These are phyloP conservation scores for Trebouxia sp. DNA, from an alignment of 139 green algal species.

Conservation along the genomic window DNA sequence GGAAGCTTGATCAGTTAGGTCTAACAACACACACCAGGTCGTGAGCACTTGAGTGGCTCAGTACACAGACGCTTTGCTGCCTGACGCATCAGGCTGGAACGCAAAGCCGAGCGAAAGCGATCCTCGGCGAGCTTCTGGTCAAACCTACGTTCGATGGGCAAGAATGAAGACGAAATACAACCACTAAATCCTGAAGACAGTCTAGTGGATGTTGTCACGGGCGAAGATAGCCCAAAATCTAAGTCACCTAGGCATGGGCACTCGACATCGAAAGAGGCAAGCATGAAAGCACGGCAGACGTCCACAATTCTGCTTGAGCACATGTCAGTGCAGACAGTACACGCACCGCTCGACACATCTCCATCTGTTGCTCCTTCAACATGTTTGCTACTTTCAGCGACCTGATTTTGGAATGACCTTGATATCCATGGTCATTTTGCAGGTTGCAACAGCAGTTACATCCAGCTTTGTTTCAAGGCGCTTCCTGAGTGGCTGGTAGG, in stretches of 20 bases:
- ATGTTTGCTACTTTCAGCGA: too few relatives aligned
- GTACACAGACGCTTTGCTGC: neutral
- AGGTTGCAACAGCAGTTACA: constrained; percentile 11
- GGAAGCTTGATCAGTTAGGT: too few relatives aligned
- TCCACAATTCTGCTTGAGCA: neutral
- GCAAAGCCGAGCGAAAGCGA: neutral
- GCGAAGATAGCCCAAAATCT: neutral
- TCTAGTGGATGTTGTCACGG: neutral
- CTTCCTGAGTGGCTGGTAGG: constrained; percentile 28
- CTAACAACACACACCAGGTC: too few relatives aligned
- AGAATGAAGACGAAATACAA: constrained; percentile 10
- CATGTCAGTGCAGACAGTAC: too few relatives aligned
- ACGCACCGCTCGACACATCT: too few relatives aligned
- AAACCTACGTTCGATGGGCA: neutral
- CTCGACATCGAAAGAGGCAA: constrained; percentile 21
- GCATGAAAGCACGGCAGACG: neutral
- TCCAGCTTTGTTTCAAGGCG: constrained; percentile 16
- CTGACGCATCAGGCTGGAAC: neutral
- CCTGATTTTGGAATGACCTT: too few relatives aligned
- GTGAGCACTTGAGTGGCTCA: too few relatives aligned
- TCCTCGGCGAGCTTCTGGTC: neutral
- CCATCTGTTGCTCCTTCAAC: too few relatives aligned
- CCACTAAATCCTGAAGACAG: constrained; percentile 13
- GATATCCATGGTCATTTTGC: too few relatives aligned
- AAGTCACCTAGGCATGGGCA: constrained; percentile 1